Conservation (phyloP, 2,329 filamentous ascomycete genomes). For the Sporothrix inflata region DNA sequence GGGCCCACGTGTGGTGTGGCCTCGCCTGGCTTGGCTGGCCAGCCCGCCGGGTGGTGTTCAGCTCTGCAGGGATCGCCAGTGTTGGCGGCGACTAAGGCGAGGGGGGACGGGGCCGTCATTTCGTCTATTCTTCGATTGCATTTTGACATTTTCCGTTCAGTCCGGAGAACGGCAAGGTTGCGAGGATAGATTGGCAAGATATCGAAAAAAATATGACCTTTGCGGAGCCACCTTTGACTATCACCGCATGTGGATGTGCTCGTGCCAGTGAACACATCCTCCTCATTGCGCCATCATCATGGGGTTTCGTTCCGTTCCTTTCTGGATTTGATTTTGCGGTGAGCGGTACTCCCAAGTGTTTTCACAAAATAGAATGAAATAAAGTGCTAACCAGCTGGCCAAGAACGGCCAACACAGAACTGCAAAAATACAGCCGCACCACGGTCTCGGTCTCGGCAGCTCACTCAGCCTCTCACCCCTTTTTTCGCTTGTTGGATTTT, state of each 20-base stretch:
- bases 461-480: not conserved
- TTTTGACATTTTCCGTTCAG: not conserved
- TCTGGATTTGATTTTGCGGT: too few species aligned
- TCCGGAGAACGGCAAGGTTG: slow-evolving; percentile 3
- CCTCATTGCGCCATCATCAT: not conserved
- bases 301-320: not conserved
- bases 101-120: not conserved
- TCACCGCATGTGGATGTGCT: not conserved
- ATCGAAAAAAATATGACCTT: not conserved
- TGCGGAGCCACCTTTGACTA: not conserved
- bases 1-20: slow-evolving; percentile 21
- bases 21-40: slow-evolving; percentile 15
- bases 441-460: not conserved
- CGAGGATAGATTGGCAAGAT: slow-evolving; percentile 4
- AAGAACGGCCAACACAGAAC: not conserved
- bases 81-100: not conserved
- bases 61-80: slow-evolving; percentile 25
- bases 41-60: slow-evolving; percentile 15
- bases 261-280: not conserved
- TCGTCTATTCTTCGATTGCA: not conserved
- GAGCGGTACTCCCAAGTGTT: too few species aligned
- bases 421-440: not conserved
- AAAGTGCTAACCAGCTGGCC: not conserved
- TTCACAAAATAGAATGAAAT: too few species aligned
- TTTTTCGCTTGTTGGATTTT: not conserved